These are phyloP conservation scores for Aurantiochytrium sp. DNA, from an alignment of 108 stramenopile genomes.

Conservation along the genomic window DNA sequence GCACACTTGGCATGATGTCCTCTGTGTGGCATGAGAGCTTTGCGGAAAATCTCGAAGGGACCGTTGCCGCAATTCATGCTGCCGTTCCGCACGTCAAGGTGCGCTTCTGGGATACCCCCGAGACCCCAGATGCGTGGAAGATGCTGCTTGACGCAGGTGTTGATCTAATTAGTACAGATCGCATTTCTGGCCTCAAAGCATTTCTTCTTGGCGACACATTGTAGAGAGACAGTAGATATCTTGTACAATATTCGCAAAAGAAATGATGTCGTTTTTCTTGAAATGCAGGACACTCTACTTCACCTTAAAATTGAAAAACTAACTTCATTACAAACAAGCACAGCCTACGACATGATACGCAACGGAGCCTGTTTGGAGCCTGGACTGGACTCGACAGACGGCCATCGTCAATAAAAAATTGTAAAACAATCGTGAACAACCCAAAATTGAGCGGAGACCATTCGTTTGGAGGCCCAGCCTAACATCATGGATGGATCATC, in stretches of 20 bases:
- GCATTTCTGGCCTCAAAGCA: neutral
- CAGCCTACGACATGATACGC: too few species aligned
- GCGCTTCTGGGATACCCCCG: neutral
- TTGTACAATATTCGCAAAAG: too few species aligned
- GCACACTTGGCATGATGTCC: neutral
- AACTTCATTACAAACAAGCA: neutral
- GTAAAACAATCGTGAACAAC: too few species aligned
- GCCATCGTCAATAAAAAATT: too few species aligned
- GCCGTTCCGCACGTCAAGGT: neutral
- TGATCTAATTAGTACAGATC: neutral
- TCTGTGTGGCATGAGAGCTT: neutral
- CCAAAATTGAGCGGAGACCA: too few species aligned
- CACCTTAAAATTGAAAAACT: neutral
- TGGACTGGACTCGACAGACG: too few species aligned
- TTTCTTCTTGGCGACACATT: neutral
- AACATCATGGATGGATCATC: neutral
- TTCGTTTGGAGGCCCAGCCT: too few species aligned
- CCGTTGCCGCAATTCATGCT: neutral
- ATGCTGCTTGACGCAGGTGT: neutral
- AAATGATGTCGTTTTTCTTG: neutral
- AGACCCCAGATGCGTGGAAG: neutral
- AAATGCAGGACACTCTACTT: neutral
- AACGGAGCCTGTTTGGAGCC: too few species aligned
- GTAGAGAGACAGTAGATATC: neutral
- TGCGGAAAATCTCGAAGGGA: neutral